Base-by-base conservation (phyloP, 2,329 filamentous ascomycete species). In the Teratosphaeria viscida region DNA sequence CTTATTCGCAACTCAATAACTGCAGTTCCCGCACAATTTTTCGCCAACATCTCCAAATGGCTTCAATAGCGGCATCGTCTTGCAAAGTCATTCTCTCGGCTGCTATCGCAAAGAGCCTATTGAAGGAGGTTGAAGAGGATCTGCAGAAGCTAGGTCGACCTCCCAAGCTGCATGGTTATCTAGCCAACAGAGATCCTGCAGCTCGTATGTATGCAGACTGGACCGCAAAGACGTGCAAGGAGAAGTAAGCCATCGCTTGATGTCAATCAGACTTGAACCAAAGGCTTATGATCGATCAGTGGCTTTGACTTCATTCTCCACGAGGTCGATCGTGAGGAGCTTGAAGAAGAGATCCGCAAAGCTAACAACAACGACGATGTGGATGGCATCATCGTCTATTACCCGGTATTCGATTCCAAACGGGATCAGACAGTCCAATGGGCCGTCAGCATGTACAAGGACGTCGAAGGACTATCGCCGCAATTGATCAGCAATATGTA, bases 401-500 rank as follows among this genome's bases (percentile, higher is more conserved):
- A 97, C 75, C 94, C 94, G 59, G 95, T 99, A 76, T 97, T 96
- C 75, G 88, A 91, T 77, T 87, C 86, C 57, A 82, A 85, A 32
- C 90, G 96, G 75, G 94, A 99, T 76, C 88, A 89, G 74, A 97
- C 97, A 75, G 85, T 99, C 65, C 92, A 97, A 77, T 92, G 96
- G 77, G 90, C 95, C 2, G 91, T 96, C 59, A 86, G 90, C 59
- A 82, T 96, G 52, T 78, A 83, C 74, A 97, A 99, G 76, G 94
- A 99, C 70, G 92, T 99, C 65, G 94, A 99, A 76, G 94, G 94
- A 39, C 84, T 99, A 60, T 90, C 88, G 68, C 92, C 96, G 76
- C 87, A 86, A 72, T 92, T 97, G 77, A 88, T 97, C 71, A 92
- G 92, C 83, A 99, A 99, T 82, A 96, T 99, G 92, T 99, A 97